These are phyloP conservation scores for Phytophthora colocasiae DNA, from an alignment of 352 stramenopile species.

Conservation along the genomic window DNA sequence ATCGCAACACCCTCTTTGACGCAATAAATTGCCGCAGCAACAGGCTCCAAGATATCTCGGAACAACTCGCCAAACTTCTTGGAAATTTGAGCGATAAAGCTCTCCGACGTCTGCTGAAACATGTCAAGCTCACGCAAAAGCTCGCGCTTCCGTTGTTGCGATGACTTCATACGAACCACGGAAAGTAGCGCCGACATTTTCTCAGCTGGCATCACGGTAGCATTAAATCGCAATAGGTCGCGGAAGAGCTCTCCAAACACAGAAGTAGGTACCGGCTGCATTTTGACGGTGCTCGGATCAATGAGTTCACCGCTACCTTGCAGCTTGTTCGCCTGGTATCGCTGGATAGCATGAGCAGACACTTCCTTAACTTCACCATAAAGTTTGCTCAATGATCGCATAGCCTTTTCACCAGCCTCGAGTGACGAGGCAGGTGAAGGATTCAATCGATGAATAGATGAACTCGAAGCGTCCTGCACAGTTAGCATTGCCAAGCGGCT, in stretches of 20 bases:
- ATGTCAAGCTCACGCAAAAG: slow-evolving; percentile 87
- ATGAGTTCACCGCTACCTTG: slow-evolving; percentile 18
- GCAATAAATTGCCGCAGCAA: slow-evolving; percentile 76
- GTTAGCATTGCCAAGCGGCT: slow-evolving; percentile 82
- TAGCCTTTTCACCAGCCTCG: slow-evolving; percentile 18
- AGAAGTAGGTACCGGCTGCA: slow-evolving; percentile 45
- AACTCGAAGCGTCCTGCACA: slow-evolving; percentile 64
- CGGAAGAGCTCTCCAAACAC: slow-evolving; percentile 83
- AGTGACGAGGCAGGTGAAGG: slow-evolving; percentile 45
- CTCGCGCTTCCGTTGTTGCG: slow-evolving; percentile 61
- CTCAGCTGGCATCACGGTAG: slow-evolving; percentile 70
- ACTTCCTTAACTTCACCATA: slow-evolving; percentile 38
- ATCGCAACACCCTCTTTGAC: slow-evolving; percentile 90
- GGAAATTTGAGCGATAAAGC: slow-evolving; percentile 68
- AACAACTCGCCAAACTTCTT: slow-evolving; percentile 82
- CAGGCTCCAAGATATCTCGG: slow-evolving; percentile 85
- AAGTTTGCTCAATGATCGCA: slow-evolving; percentile 23
- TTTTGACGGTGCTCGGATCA: slow-evolving; percentile 17
- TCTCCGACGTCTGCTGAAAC: slow-evolving; percentile 90
- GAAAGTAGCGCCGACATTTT: slow-evolving; percentile 66
- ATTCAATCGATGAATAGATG: slow-evolving; percentile 64
- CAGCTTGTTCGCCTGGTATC: slow-evolving; percentile 42
- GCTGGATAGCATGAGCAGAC: slow-evolving; percentile 57
- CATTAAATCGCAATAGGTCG: slow-evolving; percentile 74
- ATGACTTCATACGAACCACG: slow-evolving; percentile 41